A percentile compares a stretch with the other conserved stretches of the same genome.
Conservation (phyloP, 2,329 filamentous ascomycete species). For the Colletotrichum shisoi region DNA sequence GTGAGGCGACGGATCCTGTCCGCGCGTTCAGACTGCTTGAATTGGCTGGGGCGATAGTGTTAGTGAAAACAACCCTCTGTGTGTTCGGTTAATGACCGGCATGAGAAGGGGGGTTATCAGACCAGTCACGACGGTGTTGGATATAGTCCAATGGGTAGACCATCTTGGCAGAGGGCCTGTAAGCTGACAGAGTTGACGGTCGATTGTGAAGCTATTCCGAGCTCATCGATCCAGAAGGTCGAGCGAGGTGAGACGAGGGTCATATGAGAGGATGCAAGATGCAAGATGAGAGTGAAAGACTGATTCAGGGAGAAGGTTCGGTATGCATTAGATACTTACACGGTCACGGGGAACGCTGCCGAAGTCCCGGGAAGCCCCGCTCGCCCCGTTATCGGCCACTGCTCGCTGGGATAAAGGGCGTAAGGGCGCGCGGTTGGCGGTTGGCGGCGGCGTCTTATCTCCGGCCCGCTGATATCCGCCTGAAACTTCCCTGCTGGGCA, state of each 20-base stretch:
- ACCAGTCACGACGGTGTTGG: slow-evolving; percentile 77
- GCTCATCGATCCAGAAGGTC: background rate
- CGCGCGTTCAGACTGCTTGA: slow-evolving; percentile 80
- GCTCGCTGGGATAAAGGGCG: slow-evolving; percentile 31
- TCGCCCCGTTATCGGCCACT: slow-evolving; percentile 25
- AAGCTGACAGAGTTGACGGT: background rate
- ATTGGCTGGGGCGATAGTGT: slow-evolving; percentile 62
- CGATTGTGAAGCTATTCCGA: background rate
- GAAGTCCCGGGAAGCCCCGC: slow-evolving; percentile 38
- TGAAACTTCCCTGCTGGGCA: slow-evolving; percentile 31
- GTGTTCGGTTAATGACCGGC: background rate
- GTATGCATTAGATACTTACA: slow-evolving; percentile 22
- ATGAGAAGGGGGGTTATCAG: slow-evolving; percentile 45
- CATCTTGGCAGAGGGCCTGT: slow-evolving; percentile 27
- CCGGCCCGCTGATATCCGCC: slow-evolving; percentile 40
- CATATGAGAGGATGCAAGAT: background rate
- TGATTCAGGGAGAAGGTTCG: slow-evolving; percentile 20
- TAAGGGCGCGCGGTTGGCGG: slow-evolving; percentile 6
- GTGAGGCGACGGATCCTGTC: slow-evolving; percentile 72
- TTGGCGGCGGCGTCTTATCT: slow-evolving; percentile 9
- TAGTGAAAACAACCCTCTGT: slow-evolving; percentile 40
- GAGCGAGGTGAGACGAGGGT: background rate
- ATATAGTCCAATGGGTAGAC: slow-evolving; percentile 64
- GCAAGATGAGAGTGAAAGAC: slow-evolving; percentile 3
- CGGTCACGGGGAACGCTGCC: slow-evolving; percentile 27